Evolutionary conservation across 768 basidiomycete species (phyloP).

Genomic region (Pleurotus eryngii): DNA sequence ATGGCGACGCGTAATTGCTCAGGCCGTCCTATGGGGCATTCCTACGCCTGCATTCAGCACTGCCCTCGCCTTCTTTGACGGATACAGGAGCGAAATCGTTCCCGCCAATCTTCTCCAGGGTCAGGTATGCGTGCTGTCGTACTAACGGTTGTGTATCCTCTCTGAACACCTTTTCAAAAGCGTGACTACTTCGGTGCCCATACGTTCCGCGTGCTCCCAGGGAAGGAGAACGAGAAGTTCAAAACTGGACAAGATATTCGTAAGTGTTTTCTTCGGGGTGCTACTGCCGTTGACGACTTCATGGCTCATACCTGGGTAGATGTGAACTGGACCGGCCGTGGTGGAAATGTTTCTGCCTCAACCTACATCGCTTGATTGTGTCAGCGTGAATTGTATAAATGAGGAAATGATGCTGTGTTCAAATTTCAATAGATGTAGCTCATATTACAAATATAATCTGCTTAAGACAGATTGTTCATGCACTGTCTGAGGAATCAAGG

Average conservation of each 20-base stretch:
- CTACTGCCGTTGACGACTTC: too few relatives aligned
- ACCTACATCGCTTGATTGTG: conserved; percentile 62
- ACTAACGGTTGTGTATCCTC: background rate
- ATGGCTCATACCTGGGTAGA: conserved; percentile 40
- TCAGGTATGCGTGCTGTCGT: conserved; percentile 48
- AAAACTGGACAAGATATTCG: conserved; percentile 83
- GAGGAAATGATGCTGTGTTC: conserved; percentile 1
- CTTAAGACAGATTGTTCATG: too few relatives aligned
- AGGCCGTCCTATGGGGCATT: conserved; percentile 96
- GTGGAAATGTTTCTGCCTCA: conserved; percentile 89
- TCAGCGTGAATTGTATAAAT: conserved; percentile 4
- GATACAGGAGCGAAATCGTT: conserved; percentile 92
- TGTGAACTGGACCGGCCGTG: conserved; percentile 98
- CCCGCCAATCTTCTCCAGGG: conserved; percentile 95
- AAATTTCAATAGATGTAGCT: conserved; percentile 2
- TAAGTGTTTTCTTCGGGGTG: conserved; percentile 37
- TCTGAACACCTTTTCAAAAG: conserved; percentile 27
- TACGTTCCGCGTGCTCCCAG: conserved; percentile 92
- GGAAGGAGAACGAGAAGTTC: conserved; percentile 85
- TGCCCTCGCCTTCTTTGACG: conserved; percentile 97
- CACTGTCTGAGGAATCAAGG: too few relatives aligned
- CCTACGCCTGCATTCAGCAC: conserved; percentile 98
- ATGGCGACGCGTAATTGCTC: conserved; percentile 96
- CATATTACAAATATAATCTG: too few relatives aligned
- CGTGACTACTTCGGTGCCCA: conserved; percentile 99